phyloP scores from a whole-genome alignment of 371 early-diverging fungal genomes.

The Zopfochytrium polystomum region DNA sequence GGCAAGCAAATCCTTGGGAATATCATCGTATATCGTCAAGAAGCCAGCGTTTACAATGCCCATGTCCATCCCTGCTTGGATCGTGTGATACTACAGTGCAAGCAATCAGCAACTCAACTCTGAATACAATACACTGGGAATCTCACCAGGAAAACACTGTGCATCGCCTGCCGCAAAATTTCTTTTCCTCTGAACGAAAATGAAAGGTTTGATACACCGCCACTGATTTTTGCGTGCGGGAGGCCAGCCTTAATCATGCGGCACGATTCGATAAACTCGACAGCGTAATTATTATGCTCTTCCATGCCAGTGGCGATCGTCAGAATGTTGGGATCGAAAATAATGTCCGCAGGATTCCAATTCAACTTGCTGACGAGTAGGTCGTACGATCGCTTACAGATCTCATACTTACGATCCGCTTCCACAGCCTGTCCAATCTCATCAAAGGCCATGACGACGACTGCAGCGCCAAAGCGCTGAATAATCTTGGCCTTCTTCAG shows the following conservation, averaged over 20 bases:
- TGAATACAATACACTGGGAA: slow-evolving; percentile 2
- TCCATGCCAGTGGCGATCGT: slow-evolving; percentile 93
- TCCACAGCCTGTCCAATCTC: slow-evolving; percentile 89
- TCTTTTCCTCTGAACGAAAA: slow-evolving; percentile 95
- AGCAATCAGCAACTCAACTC: not conserved
- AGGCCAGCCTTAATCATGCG: slow-evolving; percentile 70
- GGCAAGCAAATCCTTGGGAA: slow-evolving; percentile 83
- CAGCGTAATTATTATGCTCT: slow-evolving; percentile 92
- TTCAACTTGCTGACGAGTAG: slow-evolving; percentile 80
- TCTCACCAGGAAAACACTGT: slow-evolving; percentile 76
- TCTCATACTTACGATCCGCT: slow-evolving; percentile 76
- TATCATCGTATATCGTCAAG: slow-evolving; percentile 90
- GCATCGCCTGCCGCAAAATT: slow-evolving; percentile 88
- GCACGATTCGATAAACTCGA: slow-evolving; percentile 84
- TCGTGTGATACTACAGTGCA: slow-evolving; percentile 70
- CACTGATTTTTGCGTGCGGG: slow-evolving; percentile 82
- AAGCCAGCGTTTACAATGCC: slow-evolving; percentile 94
- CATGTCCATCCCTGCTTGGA: slow-evolving; percentile 92
- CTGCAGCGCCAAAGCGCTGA: slow-evolving; percentile 89
- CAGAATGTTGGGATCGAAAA: slow-evolving; percentile 93
- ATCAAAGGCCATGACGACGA: slow-evolving; percentile 95
- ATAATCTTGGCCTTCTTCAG: slow-evolving; percentile 81
- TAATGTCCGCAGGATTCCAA: slow-evolving; percentile 85
- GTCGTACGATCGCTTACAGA: slow-evolving; percentile 86
- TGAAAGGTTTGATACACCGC: slow-evolving; percentile 92